Conservation (phyloP, 2,329 filamentous ascomycete species). For the Botrytis medusae region DNA sequence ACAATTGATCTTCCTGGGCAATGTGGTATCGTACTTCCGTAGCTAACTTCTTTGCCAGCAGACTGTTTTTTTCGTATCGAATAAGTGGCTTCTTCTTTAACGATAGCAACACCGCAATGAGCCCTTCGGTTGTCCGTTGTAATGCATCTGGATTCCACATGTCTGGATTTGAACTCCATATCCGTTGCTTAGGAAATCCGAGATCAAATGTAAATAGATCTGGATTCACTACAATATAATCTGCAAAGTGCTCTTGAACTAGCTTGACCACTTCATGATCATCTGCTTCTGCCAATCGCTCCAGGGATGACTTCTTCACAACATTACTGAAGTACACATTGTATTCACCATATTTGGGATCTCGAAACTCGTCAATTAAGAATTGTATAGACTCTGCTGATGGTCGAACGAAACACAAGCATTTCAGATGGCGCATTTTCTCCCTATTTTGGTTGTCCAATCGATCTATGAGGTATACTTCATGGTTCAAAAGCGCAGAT, state of each 20-base stretch:
- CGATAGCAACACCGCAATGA: constrained; percentile 79
- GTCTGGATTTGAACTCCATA: constrained; percentile 82
- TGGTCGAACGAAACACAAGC: constrained; percentile 88
- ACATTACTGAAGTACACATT: constrained; percentile 97
- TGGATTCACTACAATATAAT: constrained; percentile 92
- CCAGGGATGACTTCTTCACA: constrained; percentile 91
- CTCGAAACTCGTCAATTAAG: constrained; percentile 90
- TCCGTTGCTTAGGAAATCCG: constrained; percentile 66
- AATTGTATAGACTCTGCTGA: constrained; percentile 90
- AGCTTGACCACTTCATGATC: constrained; percentile 94
- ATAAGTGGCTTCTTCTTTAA: constrained; percentile 97
- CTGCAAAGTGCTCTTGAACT: constrained; percentile 94
- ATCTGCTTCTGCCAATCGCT: constrained; percentile 91
- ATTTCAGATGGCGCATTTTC: constrained; percentile 96
- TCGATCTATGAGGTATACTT: constrained; percentile 96
- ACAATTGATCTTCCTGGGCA: constrained; percentile 92
- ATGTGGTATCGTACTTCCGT: constrained; percentile 90
- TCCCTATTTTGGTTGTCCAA: constrained; percentile 86
- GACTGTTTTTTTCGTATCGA: constrained; percentile 87
- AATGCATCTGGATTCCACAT: constrained; percentile 88
- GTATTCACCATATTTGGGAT: constrained; percentile 97
- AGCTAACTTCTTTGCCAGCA: constrained; percentile 87
- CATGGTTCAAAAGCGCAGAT: constrained; percentile 89
- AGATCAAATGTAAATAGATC: constrained; percentile 85
- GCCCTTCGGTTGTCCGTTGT: constrained; percentile 81